These are phyloP conservation scores for Cystobasidium sp. DNA, from an alignment of 1,284 basidiomycete species.

Conservation along the genomic window DNA sequence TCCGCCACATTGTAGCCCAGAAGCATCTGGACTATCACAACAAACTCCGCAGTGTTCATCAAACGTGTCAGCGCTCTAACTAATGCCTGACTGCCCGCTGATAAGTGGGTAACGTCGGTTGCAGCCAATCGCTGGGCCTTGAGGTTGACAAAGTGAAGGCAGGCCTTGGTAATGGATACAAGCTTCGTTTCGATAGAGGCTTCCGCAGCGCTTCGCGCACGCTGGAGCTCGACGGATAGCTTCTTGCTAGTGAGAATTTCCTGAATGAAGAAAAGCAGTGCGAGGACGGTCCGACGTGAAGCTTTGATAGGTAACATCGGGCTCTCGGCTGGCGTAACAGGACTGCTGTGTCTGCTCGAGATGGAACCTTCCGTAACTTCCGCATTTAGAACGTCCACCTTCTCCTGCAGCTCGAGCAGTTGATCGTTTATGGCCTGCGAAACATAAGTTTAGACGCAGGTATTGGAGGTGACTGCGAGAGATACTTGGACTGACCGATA, in stretches of 20 bases:
- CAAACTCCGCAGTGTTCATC: neutral
- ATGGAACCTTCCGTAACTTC: slow-evolving; percentile 68
- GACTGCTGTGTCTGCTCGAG: slow-evolving; percentile 64
- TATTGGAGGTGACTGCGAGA: too few relatives aligned
- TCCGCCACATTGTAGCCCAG: neutral
- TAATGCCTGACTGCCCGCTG: neutral
- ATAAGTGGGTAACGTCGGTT: neutral
- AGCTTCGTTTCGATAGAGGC: slow-evolving; percentile 38
- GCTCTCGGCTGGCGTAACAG: slow-evolving; percentile 60
- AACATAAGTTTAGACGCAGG: neutral
- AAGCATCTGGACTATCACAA: neutral
- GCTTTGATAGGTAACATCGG: slow-evolving; percentile 27
- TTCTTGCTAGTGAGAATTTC: slow-evolving; percentile 48
- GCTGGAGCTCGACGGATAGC: slow-evolving; percentile 49
- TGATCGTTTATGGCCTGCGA: slow-evolving; percentile 19
- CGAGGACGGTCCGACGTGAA: slow-evolving; percentile 24
- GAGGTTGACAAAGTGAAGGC: slow-evolving; percentile 34
- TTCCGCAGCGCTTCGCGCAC: slow-evolving; percentile 41
- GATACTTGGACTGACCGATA: slow-evolving; percentile 62
- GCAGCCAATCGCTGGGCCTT: neutral
- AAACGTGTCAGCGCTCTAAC: neutral
- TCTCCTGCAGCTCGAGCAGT: slow-evolving; percentile 59
- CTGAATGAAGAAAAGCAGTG: slow-evolving; percentile 41
- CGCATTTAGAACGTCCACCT: slow-evolving; percentile 68
- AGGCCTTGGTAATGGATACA: slow-evolving; percentile 44